Percentiles rank a stretch among this genome's conserved stretches.
phyloP scores from a whole-genome alignment of 2,329 filamentous ascomycete species.

The Lachnellula suecica region DNA sequence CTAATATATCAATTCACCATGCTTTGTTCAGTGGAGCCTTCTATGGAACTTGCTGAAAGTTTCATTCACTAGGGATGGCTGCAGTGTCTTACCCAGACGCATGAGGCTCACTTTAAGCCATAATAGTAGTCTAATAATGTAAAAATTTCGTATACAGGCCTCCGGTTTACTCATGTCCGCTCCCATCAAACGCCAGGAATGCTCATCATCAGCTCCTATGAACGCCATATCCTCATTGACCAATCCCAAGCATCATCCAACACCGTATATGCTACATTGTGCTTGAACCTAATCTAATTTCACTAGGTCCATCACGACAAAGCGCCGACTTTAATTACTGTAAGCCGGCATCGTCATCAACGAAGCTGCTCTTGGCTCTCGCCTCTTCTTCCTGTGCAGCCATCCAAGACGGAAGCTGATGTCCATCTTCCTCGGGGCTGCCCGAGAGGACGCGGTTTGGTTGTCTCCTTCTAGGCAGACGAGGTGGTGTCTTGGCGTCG shows the following conservation, averaged over 20 bases:
- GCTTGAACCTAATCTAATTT: neutral
- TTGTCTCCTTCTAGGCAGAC: constrained; percentile 25
- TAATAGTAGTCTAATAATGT: neutral
- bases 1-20: too few species aligned
- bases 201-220: too few species aligned
- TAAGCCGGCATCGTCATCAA: constrained; percentile 30
- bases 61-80: too few species aligned
- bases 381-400: constrained; percentile 36
- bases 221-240: neutral
- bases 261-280: constrained; percentile 3
- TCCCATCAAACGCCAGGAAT: constrained; percentile 3
- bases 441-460: constrained; percentile 24
- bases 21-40: too few species aligned
- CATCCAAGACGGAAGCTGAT: constrained; percentile 31
- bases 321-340: neutral
- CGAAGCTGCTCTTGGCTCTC: constrained; percentile 31
- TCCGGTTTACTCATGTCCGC: neutral
- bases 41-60: too few species aligned
- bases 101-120: neutral
- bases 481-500: constrained; percentile 16
- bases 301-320: neutral
- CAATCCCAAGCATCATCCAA: neutral
- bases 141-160: neutral
- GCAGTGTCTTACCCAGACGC: too few species aligned
- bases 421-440: constrained; percentile 33